Base-by-base conservation (phyloP, 2,329 filamentous ascomycete genomes). In the Colletotrichum lentis region DNA sequence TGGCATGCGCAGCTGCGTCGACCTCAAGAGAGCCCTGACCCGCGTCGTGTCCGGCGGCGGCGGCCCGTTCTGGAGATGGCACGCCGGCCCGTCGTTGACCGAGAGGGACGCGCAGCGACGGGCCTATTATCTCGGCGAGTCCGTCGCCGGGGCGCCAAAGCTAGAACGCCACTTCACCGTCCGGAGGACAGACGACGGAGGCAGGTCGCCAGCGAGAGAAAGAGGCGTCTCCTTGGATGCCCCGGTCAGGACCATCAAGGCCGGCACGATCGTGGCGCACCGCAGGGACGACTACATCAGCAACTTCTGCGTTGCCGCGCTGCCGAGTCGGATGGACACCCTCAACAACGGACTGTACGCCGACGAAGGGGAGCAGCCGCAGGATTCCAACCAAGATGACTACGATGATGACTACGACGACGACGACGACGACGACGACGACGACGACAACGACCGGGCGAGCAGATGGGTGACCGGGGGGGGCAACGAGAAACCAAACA, bases 1-100 rank as follows among this genome's bases (percentile, higher is more conserved):
- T 31, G 84, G 84, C 2, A 75, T 82, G 16, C 81, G 78, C 37
- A 83, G 82, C 80, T 83, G 82, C 1, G 78, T 81, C 0, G 78
- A 79, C 43, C 72, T 85, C 58, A 84, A 82, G 57, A 14, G 0
- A 74, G 71, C 0, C 80, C 85, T 47, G 69, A 53, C 5, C 39
- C 41, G 0, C 76, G 79, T 60, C 78, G 77, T 59, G 3, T 59
- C 56, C 6, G 24, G 27, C 27, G 43, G 24, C 44, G 71, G 77
- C 79, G 2, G 84, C 81, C 73, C 72, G 20, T 35, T 62, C 43
- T 62, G 60, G 60, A 55, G 50, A 22, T 62, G 60, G 60, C 50
- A 62, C 20, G 31, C 60, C 6, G 60, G 52, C 20, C 16, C 60
- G 43, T 3, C 27, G 16, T 18, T 41, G 31, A 62, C 50, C 11